Conservation (phyloP, 1,139 yeast genomes). For the Pichia cactophila region DNA sequence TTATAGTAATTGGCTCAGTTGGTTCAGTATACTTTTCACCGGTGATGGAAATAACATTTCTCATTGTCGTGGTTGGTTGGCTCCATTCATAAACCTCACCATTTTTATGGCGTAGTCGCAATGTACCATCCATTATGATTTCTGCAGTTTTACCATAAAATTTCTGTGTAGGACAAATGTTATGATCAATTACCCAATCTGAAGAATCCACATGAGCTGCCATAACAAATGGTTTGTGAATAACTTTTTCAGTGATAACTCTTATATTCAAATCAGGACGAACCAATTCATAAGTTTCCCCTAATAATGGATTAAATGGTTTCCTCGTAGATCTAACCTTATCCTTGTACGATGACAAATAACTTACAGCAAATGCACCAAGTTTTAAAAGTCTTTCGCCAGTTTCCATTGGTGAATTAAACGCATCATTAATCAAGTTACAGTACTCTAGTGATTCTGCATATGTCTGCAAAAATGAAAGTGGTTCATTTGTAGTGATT, state of each 20-base stretch:
- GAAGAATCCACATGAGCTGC: constrained; percentile 72
- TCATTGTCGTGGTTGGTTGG: constrained; percentile 75
- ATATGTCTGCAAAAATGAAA: constrained; percentile 70
- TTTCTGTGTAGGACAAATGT: constrained; percentile 78
- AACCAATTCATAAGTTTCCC: constrained; percentile 88
- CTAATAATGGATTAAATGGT: constrained; percentile 89
- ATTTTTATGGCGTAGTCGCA: constrained; percentile 46
- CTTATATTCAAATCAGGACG: constrained; percentile 82
- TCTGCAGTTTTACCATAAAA: constrained; percentile 95
- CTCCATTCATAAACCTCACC: constrained; percentile 74
- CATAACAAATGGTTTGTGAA: constrained; percentile 85
- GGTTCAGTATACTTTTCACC: constrained; percentile 97
- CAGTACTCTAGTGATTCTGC: constrained; percentile 77
- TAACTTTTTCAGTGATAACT: constrained; percentile 82
- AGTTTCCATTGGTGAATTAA: constrained; percentile 26
- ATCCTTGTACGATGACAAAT: constrained; percentile 60
- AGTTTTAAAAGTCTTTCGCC: constrained; percentile 61
- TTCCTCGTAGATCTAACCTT: constrained; percentile 74
- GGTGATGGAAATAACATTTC: constrained; percentile 64
- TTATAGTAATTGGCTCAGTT: constrained; percentile 55
- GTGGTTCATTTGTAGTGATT: constrained; percentile 86
- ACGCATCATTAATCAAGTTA: constrained; percentile 56
- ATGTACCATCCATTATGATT: constrained; percentile 63
- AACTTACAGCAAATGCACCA: constrained; percentile 78
- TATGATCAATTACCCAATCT: constrained; percentile 69